Evolutionary conservation across 2,329 filamentous ascomycete genomes (phyloP).

Genomic region (Trematosphaeria pertusa): DNA sequence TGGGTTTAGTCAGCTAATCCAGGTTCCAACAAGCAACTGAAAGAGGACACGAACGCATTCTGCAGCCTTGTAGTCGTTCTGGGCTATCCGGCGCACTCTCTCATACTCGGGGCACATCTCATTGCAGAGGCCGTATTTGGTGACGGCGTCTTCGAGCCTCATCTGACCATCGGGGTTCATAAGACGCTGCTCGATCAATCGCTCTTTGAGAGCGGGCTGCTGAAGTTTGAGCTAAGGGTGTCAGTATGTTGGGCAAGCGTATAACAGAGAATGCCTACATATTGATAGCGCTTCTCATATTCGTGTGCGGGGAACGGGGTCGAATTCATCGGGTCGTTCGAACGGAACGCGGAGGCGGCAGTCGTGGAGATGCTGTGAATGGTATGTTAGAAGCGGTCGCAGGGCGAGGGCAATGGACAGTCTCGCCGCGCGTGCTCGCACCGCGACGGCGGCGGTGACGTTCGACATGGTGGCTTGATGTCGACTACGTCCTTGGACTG

Average conservation of each 20-base stretch:
- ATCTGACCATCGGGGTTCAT: slow-evolving; percentile 65
- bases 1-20: slow-evolving; percentile 1
- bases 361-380: not conserved
- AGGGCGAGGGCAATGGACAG: not conserved
- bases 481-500: not conserved
- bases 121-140: slow-evolving; percentile 65
- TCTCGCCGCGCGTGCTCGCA: not conserved
- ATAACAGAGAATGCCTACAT: slow-evolving; percentile 30
- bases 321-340: slow-evolving; percentile 20
- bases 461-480: not conserved
- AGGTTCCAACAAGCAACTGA: not conserved
- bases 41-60: slow-evolving; percentile 59
- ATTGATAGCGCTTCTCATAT: slow-evolving; percentile 30
- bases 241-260: too few relatives aligned
- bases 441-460: not conserved
- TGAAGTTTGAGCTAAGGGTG: slow-evolving; percentile 23
- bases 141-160: slow-evolving; percentile 66
- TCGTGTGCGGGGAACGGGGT: slow-evolving; percentile 32
- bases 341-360: not conserved
- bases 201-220: slow-evolving; percentile 56
- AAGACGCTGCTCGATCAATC: slow-evolving; percentile 40
- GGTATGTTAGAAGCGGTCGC: not conserved
- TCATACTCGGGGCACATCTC: slow-evolving; percentile 72
- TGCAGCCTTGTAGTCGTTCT: slow-evolving; percentile 66
- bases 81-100: slow-evolving; percentile 66